phyloP scores from a whole-genome alignment of 805 yeast species.

The Wickerhamomyces sydowiorum region DNA sequence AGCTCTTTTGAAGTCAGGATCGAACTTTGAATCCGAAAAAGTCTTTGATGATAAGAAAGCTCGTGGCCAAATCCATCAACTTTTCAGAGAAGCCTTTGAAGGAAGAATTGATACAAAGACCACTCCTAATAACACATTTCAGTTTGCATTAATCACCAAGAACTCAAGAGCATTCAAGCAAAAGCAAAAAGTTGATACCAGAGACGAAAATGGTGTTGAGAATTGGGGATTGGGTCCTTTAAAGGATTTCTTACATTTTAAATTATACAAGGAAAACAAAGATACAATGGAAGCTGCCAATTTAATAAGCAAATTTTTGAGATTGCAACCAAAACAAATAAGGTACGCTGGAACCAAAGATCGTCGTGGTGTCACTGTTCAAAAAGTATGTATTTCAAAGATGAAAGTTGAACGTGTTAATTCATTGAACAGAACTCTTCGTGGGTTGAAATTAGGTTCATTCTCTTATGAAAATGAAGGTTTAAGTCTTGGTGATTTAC shows the following conservation, averaged over 20 bases:
- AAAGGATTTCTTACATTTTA: slow-evolving; percentile 66
- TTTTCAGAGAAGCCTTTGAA: slow-evolving; percentile 67
- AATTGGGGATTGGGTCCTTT: slow-evolving; percentile 72
- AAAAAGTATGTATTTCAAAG: slow-evolving; percentile 62
- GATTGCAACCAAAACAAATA: slow-evolving; percentile 64
- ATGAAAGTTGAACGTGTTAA: slow-evolving; percentile 71
- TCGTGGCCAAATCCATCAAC: slow-evolving; percentile 77
- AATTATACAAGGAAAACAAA: slow-evolving; percentile 87
- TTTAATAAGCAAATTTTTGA: slow-evolving; percentile 62
- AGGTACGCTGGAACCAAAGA: slow-evolving; percentile 96
- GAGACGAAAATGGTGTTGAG: slow-evolving; percentile 44
- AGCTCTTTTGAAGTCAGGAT: slow-evolving; percentile 47
- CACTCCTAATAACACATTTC: slow-evolving; percentile 58
- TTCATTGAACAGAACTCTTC: slow-evolving; percentile 66
- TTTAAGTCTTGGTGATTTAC: slow-evolving; percentile 73
- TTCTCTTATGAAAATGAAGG: slow-evolving; percentile 60
- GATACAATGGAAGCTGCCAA: slow-evolving; percentile 96
- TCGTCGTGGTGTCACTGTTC: slow-evolving; percentile 93
- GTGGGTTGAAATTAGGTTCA: slow-evolving; percentile 77
- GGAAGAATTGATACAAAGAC: slow-evolving; percentile 78
- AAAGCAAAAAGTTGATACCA: slow-evolving; percentile 28
- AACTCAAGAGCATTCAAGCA: slow-evolving; percentile 32
- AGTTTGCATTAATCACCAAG: slow-evolving; percentile 49
- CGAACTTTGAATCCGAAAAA: slow-evolving; percentile 50
- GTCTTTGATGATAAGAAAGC: slow-evolving; percentile 58